Evolutionary conservation across 2,329 filamentous ascomycete species (phyloP), one percentile per base, ranked within the genome.

Genomic region (Didymella sp.): DNA sequence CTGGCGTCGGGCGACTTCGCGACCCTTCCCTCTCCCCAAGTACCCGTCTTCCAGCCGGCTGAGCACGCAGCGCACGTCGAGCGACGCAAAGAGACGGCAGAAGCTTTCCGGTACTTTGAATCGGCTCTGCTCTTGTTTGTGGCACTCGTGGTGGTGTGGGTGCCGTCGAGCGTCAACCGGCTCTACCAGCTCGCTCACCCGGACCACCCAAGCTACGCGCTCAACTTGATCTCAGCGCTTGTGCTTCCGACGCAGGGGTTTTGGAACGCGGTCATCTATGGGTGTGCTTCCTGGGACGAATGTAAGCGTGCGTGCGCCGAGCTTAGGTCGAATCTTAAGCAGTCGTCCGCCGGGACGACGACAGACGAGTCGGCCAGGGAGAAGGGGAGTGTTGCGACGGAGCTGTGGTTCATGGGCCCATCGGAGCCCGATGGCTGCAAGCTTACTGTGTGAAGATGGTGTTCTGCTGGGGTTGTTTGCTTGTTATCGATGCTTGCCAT

Each of bases 201-300:
- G 0, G 58, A 66, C 7, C 30, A 60, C 1, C 82, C 68, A 2
- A 65, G 80, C 7, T 82, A 87, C 25, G 78, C 82, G 0, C 83
- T 95, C 22, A 87, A 91, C 66, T 86, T 89, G 62, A 84, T 87
- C 62, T 88, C 89, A 21, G 87, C 89, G 0, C 82, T 91, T 37
- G 90, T 95, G 1, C 81, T 96, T 8, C 91, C 91, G 0, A 81
- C 92, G 0, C 91, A 96, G 71, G 91, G 91, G 0, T 90, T 93
- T 68, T 95, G 91, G 90, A 96, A 96, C 72, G 85, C 87, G 17
- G 74, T 90, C 56, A 91, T 96, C 63, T 96, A 95, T 75, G 77
- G 86, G 5, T 71, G 66, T 17, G 72, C 71, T 0, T 70, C 70
- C 0, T 71, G 69, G 59, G 35, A 58, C 0, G 73, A 74, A 37